phyloP scores from a whole-genome alignment of 805 yeast species.

The Wickerhamomyces kurtzmanii region DNA sequence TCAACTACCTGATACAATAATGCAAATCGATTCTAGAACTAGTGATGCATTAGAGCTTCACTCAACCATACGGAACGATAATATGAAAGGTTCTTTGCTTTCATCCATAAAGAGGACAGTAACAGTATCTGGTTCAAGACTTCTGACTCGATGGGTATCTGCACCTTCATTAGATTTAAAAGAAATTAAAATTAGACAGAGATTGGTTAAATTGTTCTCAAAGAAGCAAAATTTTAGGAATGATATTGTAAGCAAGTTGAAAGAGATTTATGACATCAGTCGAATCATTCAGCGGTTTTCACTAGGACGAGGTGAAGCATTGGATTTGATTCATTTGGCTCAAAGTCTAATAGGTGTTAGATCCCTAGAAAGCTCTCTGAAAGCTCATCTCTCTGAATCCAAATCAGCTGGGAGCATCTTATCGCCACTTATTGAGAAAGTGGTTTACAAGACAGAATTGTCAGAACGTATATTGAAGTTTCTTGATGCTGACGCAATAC shows the following conservation, averaged over 20 bases:
- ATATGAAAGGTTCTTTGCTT: constrained; percentile 59
- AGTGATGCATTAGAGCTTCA: constrained; percentile 68
- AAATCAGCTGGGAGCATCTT: constrained; percentile 18
- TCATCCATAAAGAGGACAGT: constrained; percentile 64
- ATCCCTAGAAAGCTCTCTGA: constrained; percentile 15
- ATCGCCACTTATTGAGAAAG: constrained; percentile 14
- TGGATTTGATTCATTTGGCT: constrained; percentile 34
- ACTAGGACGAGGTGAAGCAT: constrained; percentile 33
- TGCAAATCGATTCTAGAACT: constrained; percentile 79
- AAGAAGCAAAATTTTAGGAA: constrained; percentile 19
- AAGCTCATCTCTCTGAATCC: constrained; percentile 10
- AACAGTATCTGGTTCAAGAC: constrained; percentile 73
- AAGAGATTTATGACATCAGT: constrained; percentile 44
- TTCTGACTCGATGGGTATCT: constrained; percentile 73
- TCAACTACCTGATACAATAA: constrained; percentile 36
- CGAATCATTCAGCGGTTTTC: constrained; percentile 51
- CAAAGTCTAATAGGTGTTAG: constrained; percentile 25
- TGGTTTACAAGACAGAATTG: constrained; percentile 29
- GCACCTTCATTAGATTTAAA: constrained; percentile 59
- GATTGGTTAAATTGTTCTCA: constrained; percentile 33
- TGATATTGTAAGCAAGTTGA: constrained; percentile 25
- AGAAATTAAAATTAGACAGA: constrained; percentile 49
- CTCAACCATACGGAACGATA: constrained; percentile 44
- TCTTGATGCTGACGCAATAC: constrained; percentile 28
- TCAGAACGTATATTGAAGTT: constrained; percentile 31